These are phyloP conservation scores for Pseudogymnoascus sp. DNA, from an alignment of 2,329 filamentous ascomycete species.

Conservation along the genomic window DNA sequence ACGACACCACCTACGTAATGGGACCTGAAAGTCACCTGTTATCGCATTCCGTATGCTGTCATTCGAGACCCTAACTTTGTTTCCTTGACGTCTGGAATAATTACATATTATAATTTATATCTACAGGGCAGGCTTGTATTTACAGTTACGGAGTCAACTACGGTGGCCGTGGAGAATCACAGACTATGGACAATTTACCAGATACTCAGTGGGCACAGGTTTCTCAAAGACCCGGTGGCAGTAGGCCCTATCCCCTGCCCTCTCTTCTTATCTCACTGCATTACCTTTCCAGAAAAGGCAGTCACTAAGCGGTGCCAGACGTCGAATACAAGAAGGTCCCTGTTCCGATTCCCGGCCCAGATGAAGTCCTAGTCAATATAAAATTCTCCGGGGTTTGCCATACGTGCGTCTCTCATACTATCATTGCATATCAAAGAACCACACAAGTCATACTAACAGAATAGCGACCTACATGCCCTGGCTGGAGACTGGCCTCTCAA, in stretches of 20 bases:
- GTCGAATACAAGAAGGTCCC: slow-evolving; percentile 68
- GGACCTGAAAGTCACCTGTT: background rate
- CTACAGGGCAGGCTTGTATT: background rate
- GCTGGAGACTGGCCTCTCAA: slow-evolving; percentile 82
- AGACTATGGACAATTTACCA: slow-evolving; percentile 5
- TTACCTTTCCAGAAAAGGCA: background rate
- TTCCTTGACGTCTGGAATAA: background rate
- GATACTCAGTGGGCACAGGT: background rate
- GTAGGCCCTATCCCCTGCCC: background rate
- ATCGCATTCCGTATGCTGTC: background rate
- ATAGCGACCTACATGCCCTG: slow-evolving; percentile 49
- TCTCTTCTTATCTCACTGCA: no score
- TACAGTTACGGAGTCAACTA: background rate
- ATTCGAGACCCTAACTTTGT: background rate
- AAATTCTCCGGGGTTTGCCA: slow-evolving; percentile 83
- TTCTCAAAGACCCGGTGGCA: background rate
- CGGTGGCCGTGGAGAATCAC: background rate
- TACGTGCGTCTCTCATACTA: slow-evolving; percentile 35
- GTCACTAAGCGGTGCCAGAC: slow-evolving; percentile 31
- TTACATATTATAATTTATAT: background rate
- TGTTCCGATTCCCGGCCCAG: slow-evolving; percentile 67
- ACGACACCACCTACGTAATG: background rate
- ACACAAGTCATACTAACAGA: background rate
- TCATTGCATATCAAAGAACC: background rate
- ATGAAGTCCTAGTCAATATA: slow-evolving; percentile 82